phyloP scores from a whole-genome alignment of 2,329 filamentous ascomycete genomes.

The Paracorniculantispora psalliotae region DNA sequence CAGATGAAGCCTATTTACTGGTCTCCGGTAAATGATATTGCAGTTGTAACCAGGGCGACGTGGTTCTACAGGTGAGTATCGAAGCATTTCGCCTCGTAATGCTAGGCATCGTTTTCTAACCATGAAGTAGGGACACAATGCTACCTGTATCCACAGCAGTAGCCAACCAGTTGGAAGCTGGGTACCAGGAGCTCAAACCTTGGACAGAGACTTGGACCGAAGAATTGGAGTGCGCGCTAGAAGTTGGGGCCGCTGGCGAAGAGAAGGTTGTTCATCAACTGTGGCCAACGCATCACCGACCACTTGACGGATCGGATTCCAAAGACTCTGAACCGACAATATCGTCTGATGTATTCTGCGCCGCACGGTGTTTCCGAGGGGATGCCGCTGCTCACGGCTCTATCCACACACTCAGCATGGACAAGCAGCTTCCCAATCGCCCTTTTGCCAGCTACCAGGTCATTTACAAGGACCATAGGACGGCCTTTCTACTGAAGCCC shows the following conservation, averaged over 20 bases:
- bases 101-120: slow-evolving; percentile 16
- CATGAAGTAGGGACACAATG: slow-evolving; percentile 67
- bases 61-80: slow-evolving; percentile 79
- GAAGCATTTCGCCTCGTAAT: neutral
- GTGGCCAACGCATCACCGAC: slow-evolving; percentile 59
- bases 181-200: slow-evolving; percentile 78
- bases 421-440: slow-evolving; percentile 39
- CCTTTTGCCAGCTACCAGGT: slow-evolving; percentile 74
- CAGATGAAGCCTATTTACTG: slow-evolving; percentile 98
- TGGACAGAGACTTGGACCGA: slow-evolving; percentile 93
- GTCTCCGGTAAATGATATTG: slow-evolving; percentile 87
- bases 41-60: slow-evolving; percentile 75
- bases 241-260: slow-evolving; percentile 84
- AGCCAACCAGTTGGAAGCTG: slow-evolving; percentile 88
- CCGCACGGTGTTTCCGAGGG: slow-evolving; percentile 54
- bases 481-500: slow-evolving; percentile 82
- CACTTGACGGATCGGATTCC: slow-evolving; percentile 14
- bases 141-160: slow-evolving; percentile 77
- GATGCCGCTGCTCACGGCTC: slow-evolving; percentile 54
- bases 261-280: slow-evolving; percentile 82
- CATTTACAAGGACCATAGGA: slow-evolving; percentile 72
- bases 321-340: slow-evolving; percentile 31
- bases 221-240: slow-evolving; percentile 82
- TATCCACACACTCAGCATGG: slow-evolving; percentile 30
- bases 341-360: slow-evolving; percentile 53